Conservation (phyloP, 148 eudicot species). For the Simmondsia chinensis region DNA sequence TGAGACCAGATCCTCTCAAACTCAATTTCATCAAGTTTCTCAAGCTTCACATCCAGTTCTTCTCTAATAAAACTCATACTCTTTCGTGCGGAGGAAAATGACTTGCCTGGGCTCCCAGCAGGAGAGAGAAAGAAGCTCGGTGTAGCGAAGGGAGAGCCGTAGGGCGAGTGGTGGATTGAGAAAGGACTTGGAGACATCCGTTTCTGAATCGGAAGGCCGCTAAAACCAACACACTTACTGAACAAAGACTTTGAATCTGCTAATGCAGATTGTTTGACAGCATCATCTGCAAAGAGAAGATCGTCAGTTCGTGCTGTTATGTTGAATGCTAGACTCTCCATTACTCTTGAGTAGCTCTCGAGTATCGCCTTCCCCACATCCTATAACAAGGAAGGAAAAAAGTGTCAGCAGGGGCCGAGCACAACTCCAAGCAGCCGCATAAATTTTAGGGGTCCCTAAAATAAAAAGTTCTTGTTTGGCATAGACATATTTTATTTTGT, state of each 20-base stretch:
- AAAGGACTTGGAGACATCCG: constrained; percentile 62
- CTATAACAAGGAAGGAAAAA: constrained; percentile 5
- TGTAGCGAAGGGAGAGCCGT: constrained; percentile 52
- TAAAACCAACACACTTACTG: constrained; percentile 46
- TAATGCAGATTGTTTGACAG: constrained; percentile 35
- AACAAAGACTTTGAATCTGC: constrained; percentile 36
- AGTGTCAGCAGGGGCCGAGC: background rate
- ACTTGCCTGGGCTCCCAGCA: constrained; percentile 37
- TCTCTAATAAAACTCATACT: constrained; percentile 9
- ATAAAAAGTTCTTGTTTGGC: too few relatives aligned
- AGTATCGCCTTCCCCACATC: constrained; percentile 47
- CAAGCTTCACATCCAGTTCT: constrained; percentile 10
- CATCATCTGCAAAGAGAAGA: constrained; percentile 44
- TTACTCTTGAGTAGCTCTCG: constrained; percentile 44
- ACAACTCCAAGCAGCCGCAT: background rate
- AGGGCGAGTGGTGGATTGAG: constrained; percentile 59
- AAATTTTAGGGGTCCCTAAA: too few relatives aligned
- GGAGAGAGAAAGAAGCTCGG: constrained; percentile 62
- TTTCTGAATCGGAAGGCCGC: constrained; percentile 47
- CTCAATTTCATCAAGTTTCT: too few relatives aligned
- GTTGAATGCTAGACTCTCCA: constrained; percentile 42
- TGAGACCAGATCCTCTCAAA: constrained; percentile 45
- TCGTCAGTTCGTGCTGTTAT: constrained; percentile 35
- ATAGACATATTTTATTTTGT: too few relatives aligned
- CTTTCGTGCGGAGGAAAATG: constrained; percentile 16